phyloP scores from a whole-genome alignment of 2,329 filamentous ascomycete species.

The Metarhizium album region DNA sequence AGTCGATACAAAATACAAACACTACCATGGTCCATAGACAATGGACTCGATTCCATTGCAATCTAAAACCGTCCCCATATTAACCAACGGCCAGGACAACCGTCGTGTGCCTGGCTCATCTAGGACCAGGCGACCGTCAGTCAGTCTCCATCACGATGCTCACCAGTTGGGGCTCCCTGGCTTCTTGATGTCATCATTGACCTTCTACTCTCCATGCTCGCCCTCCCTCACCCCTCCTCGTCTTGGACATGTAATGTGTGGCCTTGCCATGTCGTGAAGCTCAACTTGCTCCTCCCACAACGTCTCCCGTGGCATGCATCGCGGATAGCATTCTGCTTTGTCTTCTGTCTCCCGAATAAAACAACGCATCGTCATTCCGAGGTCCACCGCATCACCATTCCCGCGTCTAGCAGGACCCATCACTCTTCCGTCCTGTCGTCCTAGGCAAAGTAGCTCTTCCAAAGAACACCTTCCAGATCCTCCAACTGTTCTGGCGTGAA shows the following conservation, averaged over 20 bases:
- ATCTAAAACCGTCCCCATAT: too few relatives aligned
- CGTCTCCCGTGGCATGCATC: neutral
- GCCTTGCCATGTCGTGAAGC: too few relatives aligned
- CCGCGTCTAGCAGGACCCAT: neutral
- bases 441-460: conserved; percentile 98
- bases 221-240: neutral
- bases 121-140: too few relatives aligned
- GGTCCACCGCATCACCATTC: neutral
- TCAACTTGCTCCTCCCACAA: neutral
- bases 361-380: neutral
- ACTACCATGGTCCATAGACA: too few relatives aligned
- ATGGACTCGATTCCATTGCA: too few relatives aligned
- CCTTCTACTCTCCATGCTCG: neutral
- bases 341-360: too few relatives aligned
- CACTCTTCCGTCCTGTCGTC: neutral
- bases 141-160: neutral
- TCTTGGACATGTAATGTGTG: neutral
- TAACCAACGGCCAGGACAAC: too few relatives aligned
- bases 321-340: neutral
- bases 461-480: conserved; percentile 88
- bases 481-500: conserved; percentile 91
- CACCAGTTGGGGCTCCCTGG: neutral
- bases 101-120: too few relatives aligned
- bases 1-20: too few relatives aligned
- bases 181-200: neutral